Evolutionary conservation across 2,329 filamentous ascomycete species (phyloP), one percentile per base, ranked within the genome.

Genomic region (Alternaria hordeiaustralica): DNA sequence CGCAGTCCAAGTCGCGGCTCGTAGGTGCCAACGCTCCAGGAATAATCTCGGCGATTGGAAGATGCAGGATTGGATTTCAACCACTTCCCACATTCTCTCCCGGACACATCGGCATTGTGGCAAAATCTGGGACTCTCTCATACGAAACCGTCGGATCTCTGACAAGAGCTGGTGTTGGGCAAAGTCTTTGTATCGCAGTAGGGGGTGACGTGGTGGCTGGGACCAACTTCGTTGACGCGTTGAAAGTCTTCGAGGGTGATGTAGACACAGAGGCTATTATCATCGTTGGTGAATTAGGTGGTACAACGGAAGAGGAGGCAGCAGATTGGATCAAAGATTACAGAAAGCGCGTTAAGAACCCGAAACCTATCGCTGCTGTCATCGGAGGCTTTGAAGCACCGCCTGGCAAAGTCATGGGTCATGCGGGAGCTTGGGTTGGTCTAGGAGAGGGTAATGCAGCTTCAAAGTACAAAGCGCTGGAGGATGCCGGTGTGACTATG

Each of bases 1-100:
- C 90, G 0, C 92, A 94, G 74, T 89, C 86, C 1, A 90, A 87
- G 69, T 92, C 90, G 0, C 84, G 92, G 7, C 84, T 95, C 0
- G 90, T 95, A 0, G 92, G 92, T 2, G 90, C 92, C n/a, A 95
- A 94, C 75, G 91, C 90, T 20, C 91, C 92, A 0, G 92, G 92
- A 0, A 93, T 95, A 65, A 93, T 94, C 60, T 91, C 90, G 5
- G 89, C 91, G 0, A 86, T 89, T 21, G 89, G 88, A 3, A 87
- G 85, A 71, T 94, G 92, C 70, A 84, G 89, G 47, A 89, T 91
- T 74, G 92, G 92, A 0, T 94, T 94, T 75, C 91, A 94, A 76
- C 92, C 92, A 6, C 82, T 94, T 12, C 87, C 90, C 0, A 92
- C 89, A 61, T 94, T 93, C 73, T 82, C 84, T 61, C 86, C 88